A percentile compares a stretch with the other conserved stretches of the same genome.
Evolutionary conservation across 1,139 yeast species (phyloP).

Genomic region (Kluyveromyces sp.): DNA sequence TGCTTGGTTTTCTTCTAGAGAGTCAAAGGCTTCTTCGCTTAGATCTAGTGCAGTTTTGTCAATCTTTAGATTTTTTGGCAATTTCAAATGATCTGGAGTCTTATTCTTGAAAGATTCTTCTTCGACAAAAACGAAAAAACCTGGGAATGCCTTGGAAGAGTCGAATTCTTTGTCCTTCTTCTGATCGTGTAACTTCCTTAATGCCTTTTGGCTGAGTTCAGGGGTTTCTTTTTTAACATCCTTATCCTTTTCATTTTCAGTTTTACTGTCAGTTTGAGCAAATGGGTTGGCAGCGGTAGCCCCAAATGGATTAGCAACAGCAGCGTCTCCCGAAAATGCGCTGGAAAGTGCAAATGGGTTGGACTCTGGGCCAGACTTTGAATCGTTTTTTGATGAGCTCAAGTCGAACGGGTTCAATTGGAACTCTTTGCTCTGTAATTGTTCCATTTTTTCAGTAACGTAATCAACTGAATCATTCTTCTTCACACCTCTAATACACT

Average conservation of each 20-base stretch:
- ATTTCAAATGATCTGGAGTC: constrained; percentile 41
- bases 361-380: constrained; percentile 9
- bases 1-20: constrained; percentile 22
- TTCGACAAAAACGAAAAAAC: constrained; percentile 62
- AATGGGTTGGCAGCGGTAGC: constrained; percentile 14
- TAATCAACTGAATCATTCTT: constrained; percentile 37
- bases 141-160: constrained; percentile 39
- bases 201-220: constrained; percentile 13
- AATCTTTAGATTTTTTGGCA: constrained; percentile 32
- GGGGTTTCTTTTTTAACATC: constrained; percentile 5
- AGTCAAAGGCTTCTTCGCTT: constrained; percentile 31
- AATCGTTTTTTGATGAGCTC: constrained; percentile 21
- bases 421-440: constrained; percentile 35
- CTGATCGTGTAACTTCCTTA: constrained; percentile 21
- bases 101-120: constrained; percentile 44
- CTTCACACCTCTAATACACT: constrained; percentile 66
- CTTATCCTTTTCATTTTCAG: constrained; percentile 1
- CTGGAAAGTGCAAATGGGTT: constrained; percentile 30
- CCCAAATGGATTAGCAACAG: constrained; percentile 30
- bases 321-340: neutral
- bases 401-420: constrained; percentile 38
- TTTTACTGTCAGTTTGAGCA: constrained; percentile 4
- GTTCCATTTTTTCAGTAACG: constrained; percentile 37
- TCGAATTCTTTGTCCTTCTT: constrained; percentile 21
- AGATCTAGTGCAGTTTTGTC: constrained; percentile 28